Evolutionary conservation across 2,329 filamentous ascomycete genomes (phyloP), one percentile per base, ranked within the genome.

Genomic region (Cladorrhinum sp.): DNA sequence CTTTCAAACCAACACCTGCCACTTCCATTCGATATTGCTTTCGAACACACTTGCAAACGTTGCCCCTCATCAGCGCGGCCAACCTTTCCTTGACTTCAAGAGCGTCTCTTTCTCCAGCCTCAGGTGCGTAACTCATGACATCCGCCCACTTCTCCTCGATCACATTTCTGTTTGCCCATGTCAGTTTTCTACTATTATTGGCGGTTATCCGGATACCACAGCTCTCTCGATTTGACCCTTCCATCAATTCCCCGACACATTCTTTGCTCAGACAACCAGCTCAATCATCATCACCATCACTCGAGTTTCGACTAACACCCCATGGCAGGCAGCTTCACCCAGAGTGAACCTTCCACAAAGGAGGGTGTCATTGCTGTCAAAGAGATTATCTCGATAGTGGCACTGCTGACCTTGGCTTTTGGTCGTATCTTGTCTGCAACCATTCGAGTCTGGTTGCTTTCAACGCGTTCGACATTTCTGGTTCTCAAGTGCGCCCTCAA

Each of bases 401-500:
- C 18, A 10, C 26, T 57, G 23, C n/a, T 57, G 14, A 14, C 42
- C 24, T n/a, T 56, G 10, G 16, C 36, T 18, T 60, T 56, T 18
- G 46, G 46, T 8, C 42, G 55, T 14, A 24, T 60, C 16, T 23
- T 56, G 16, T 53, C 23, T 6, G 53, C 30, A 33, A 52, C 53
- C 2, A 21, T 57, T 28, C 52, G 42, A 7, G 30, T 60, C 5
- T 18, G 26, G 12, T 18, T 60, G 10, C 53, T 56, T 24, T 60
- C 53, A 14, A 26, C 30, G 28, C 36, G 21, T 12, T 60, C 53
- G 14, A 57, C 52, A 24, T 55, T 56, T n/a, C n/a, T 20, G 12
- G 53, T 56, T n/a, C 3, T 57, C 14, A 56, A 52, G 46, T 48
- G 55, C 28, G 23, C 54, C 4, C 14, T 60, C 39, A 33, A 52